Percentiles rank a stretch among this genome's conserved stretches.
These are phyloP conservation scores for Apiospora hydei DNA, from an alignment of 2,329 filamentous ascomycete genomes.

Conservation along the genomic window DNA sequence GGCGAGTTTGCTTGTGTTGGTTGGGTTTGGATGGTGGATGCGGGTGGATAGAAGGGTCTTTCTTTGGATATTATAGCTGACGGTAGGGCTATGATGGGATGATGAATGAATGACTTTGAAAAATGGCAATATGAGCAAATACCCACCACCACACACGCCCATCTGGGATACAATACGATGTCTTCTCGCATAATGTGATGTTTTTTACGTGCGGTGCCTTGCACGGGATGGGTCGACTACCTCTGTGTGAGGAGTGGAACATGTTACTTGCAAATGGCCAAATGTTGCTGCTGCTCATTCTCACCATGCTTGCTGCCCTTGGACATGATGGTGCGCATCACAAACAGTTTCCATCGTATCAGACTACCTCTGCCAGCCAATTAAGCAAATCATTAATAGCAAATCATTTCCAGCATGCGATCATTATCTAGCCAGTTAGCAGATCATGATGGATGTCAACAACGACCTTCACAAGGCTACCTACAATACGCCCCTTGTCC, in stretches of 20 bases:
- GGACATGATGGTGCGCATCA: not conserved
- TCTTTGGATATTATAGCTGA: not conserved
- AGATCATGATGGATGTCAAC: not conserved
- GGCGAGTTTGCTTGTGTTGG: not conserved
- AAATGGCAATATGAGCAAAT: not conserved
- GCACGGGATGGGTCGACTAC: not conserved
- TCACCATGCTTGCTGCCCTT: too few species aligned
- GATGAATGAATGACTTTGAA: slow-evolving; percentile 19
- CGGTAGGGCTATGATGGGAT: slow-evolving; percentile 5
- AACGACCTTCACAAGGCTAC: too few species aligned
- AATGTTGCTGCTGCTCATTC: not conserved
- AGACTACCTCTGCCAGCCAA: not conserved
- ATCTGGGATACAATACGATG: not conserved
- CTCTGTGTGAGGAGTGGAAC: not conserved
- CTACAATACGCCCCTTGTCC: too few species aligned
- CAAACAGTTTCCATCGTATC: not conserved
- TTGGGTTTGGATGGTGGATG: not conserved
- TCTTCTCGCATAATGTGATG: not conserved
- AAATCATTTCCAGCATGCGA: not conserved
- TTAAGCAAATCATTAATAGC: not conserved
- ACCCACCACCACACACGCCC: not conserved
- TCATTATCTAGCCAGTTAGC: not conserved
- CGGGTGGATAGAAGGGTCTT: not conserved
- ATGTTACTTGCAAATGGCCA: too few species aligned
- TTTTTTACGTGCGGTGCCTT: not conserved